Percentiles rank a stretch among this genome's conserved stretches.
phyloP scores from a whole-genome alignment of 768 basidiomycete genomes.

The Pleurotus cornucopiae region DNA sequence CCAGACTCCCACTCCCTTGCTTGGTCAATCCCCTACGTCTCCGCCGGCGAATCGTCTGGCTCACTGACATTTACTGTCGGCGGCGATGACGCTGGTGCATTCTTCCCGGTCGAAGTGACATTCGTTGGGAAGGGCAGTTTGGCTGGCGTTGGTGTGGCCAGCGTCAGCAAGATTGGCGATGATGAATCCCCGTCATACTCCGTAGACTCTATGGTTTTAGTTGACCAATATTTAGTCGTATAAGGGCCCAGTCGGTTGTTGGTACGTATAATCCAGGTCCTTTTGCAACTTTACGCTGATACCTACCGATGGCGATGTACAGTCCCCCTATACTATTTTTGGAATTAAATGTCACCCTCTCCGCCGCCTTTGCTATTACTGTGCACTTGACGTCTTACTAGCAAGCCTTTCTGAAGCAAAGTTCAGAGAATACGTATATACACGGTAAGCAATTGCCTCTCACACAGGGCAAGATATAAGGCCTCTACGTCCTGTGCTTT shows the following conservation, averaged over 20 bases:
- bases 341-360: no score
- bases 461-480: no score
- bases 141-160: conserved; percentile 66
- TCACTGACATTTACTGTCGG: conserved; percentile 88
- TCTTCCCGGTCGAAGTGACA: conserved; percentile 88
- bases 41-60: conserved; percentile 61
- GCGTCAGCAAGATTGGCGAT: conserved; percentile 49
- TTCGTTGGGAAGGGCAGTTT: conserved; percentile 82
- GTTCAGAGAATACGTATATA: no score
- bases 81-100: conserved; percentile 76
- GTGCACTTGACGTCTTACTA: no score
- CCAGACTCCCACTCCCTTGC: conserved; percentile 75
- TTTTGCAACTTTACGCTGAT: no score
- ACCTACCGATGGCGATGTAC: no score
- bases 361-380: no score
- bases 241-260: conserved; percentile 14
- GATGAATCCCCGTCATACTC: conserved; percentile 40
- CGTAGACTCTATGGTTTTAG: conserved; percentile 48
- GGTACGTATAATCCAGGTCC: no score
- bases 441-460: no score
- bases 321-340: no score
- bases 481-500: no score
- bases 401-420: no score
- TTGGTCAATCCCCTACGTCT: conserved; percentile 77
- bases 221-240: conserved; percentile 58